Evolutionary conservation across 495 filamentous ascomycete species (phyloP).

Genomic region (Cercophora scortea): DNA sequence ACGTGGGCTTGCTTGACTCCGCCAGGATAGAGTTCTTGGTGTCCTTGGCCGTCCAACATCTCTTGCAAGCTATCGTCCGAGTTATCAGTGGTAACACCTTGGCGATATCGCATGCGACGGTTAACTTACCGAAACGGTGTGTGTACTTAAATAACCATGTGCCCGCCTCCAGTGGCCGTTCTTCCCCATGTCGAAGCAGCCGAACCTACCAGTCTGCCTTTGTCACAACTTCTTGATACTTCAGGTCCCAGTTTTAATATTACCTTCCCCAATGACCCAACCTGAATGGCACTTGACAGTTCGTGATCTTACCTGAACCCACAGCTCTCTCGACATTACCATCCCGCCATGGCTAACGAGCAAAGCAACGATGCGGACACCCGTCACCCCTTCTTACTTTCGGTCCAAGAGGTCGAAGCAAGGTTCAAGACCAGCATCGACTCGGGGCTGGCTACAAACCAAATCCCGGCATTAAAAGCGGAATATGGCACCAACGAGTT

Average conservation of each 20-base stretch:
- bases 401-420: conserved; percentile 42
- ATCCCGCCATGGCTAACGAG: no score
- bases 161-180: not conserved
- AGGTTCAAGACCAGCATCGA: conserved; percentile 49
- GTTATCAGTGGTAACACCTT: conserved; percentile 7
- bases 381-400: conserved; percentile 43
- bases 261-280: no score
- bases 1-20: not conserved
- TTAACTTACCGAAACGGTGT: not conserved
- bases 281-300: no score
- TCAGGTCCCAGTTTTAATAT: no score
- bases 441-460: conserved; percentile 44
- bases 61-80: conserved; percentile 2
- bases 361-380: no score
- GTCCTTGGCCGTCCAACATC: conserved; percentile 15
- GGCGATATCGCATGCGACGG: not conserved
- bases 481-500: conserved; percentile 56
- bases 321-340: not conserved
- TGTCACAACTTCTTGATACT: no score
- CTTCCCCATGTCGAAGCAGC: no score
- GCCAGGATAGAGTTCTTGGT: conserved; percentile 22
- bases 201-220: no score
- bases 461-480: conserved; percentile 40
- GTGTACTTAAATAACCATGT: not conserved
- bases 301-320: not conserved